phyloP scores from a whole-genome alignment of 2,329 filamentous ascomycete genomes.

The Cercospora sp. region DNA sequence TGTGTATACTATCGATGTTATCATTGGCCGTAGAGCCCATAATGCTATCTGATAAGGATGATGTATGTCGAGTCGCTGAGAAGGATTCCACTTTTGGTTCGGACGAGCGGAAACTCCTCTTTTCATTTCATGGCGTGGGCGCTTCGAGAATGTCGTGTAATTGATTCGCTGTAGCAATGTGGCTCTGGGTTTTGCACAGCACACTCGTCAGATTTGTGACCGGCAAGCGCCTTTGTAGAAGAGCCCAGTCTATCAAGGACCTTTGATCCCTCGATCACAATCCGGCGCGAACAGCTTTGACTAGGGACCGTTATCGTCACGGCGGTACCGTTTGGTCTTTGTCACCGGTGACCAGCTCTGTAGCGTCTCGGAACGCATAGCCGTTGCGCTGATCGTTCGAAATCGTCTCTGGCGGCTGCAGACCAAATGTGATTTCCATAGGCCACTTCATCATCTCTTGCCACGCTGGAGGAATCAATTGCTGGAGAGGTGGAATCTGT shows the following conservation, averaged over 20 bases:
- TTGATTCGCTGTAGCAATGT: background rate
- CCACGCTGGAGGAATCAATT: slow-evolving; percentile 28
- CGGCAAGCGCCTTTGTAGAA: background rate
- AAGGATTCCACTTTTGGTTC: slow-evolving; percentile 1
- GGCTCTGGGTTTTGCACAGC: background rate
- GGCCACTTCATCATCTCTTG: slow-evolving; percentile 31
- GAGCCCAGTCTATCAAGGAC: background rate
- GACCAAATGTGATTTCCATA: slow-evolving; percentile 19
- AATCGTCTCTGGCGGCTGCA: background rate
- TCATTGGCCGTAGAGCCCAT: background rate
- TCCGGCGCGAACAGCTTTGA: background rate
- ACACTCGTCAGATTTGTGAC: background rate
- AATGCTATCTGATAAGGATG: background rate
- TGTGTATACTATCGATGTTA: slow-evolving; percentile 10
- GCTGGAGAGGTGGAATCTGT: slow-evolving; percentile 21
- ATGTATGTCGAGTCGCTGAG: background rate
- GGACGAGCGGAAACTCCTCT: slow-evolving; percentile 25
- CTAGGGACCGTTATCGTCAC: background rate
- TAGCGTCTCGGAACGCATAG: background rate
- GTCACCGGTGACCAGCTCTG: background rate
- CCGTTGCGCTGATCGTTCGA: background rate
- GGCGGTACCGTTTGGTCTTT: background rate
- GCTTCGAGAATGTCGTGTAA: background rate
- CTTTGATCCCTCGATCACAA: background rate
- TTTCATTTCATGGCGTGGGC: background rate